Percentiles rank a stretch among this genome's conserved stretches.
These are phyloP conservation scores for Aureobasidium sp. DNA, from an alignment of 2,329 filamentous ascomycete genomes.

Conservation along the genomic window DNA sequence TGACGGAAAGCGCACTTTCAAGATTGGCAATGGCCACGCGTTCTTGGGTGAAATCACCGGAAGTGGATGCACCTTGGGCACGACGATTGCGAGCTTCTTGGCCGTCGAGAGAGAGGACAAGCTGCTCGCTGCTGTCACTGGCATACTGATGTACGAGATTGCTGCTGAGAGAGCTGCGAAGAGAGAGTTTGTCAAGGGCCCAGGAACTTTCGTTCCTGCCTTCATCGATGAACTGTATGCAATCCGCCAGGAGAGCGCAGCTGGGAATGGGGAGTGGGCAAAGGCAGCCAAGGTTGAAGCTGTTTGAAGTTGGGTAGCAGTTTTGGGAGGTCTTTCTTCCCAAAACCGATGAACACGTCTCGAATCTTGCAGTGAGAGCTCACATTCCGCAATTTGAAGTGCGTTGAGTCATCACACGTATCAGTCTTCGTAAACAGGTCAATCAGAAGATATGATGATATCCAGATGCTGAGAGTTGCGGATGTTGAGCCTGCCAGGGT, in stretches of 20 bases:
- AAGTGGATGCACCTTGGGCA: conserved; percentile 74
- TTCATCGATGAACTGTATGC: conserved; percentile 67
- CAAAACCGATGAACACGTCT: too few relatives aligned
- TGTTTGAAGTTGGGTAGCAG: neutral
- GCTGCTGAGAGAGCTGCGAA: conserved; percentile 61
- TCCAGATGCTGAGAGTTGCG: too few relatives aligned
- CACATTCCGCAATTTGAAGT: too few relatives aligned
- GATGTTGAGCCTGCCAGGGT: too few relatives aligned
- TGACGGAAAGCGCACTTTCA: conserved; percentile 62
- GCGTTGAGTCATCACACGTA: too few relatives aligned
- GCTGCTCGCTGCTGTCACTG: conserved; percentile 67
- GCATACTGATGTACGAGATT: conserved; percentile 69
- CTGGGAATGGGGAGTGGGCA: conserved; percentile 48
- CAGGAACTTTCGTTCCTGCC: conserved; percentile 77
- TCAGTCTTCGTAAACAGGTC: too few relatives aligned
- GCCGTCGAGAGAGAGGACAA: conserved; percentile 58
- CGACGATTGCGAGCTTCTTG: conserved; percentile 68
- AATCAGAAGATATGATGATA: too few relatives aligned
- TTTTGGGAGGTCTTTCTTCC: too few relatives aligned
- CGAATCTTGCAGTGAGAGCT: too few relatives aligned
- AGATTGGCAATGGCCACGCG: conserved; percentile 69
- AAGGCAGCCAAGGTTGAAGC: conserved; percentile 43
- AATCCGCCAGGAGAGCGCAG: conserved; percentile 42
- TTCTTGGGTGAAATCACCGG: conserved; percentile 66
- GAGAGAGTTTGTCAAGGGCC: conserved; percentile 61